These are phyloP conservation scores for Saccharomycopsis capsularis DNA, from an alignment of 805 yeast species.

Conservation along the genomic window DNA sequence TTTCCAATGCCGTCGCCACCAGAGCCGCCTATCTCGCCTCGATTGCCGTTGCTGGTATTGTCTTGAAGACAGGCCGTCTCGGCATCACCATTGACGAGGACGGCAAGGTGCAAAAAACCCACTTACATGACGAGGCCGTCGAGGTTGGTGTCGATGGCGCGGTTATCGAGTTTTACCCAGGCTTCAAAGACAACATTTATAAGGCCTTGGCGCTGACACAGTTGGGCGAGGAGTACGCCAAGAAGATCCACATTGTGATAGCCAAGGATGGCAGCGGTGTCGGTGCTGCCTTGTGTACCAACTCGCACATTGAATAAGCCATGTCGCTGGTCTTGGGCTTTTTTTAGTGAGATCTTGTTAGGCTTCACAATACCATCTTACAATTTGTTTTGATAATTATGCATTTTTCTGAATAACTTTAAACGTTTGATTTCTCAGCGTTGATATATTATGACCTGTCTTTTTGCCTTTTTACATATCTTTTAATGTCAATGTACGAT, in stretches of 20 bases:
- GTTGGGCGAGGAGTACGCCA: constrained; percentile 56
- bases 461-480: no score
- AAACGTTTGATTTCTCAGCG: no score
- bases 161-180: constrained; percentile 89
- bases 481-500: no score
- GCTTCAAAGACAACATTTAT: constrained; percentile 71
- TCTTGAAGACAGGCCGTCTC: constrained; percentile 60
- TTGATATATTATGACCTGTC: no score
- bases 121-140: constrained; percentile 55
- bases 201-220: constrained; percentile 68
- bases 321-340: no score
- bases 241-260: constrained; percentile 67
- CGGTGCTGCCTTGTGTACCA: constrained; percentile 93
- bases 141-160: constrained; percentile 98
- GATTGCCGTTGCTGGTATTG: constrained; percentile 80
- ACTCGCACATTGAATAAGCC: constrained; percentile 15
- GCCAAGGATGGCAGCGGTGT: constrained; percentile 97
- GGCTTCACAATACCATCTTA: no score
- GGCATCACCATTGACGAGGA: constrained; percentile 17
- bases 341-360: no score
- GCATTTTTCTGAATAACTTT: no score
- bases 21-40: constrained; percentile 90
- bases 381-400: no score
- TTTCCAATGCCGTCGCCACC: constrained; percentile 73
- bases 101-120: constrained; percentile 34